These are phyloP conservation scores for Chenopodium suecicum DNA, from an alignment of 148 eudicot genomes.

Conservation along the genomic window DNA sequence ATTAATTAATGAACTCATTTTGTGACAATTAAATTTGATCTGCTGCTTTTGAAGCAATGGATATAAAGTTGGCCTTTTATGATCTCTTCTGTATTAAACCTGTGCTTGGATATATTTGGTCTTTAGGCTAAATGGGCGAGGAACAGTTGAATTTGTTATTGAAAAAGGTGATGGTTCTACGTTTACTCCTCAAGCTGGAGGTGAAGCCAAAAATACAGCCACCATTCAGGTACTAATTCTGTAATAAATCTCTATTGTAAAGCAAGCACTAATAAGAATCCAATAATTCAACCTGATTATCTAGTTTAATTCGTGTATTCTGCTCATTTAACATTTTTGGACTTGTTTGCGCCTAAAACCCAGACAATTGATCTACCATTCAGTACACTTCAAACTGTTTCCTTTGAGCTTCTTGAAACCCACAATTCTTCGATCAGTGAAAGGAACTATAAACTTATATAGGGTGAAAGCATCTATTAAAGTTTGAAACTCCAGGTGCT, in stretches of 20 bases:
- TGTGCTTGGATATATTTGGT: constrained; percentile 5
- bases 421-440: not conserved
- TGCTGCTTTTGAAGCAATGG: not conserved
- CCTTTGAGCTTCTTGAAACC: not conserved
- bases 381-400: not conserved
- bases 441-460: not conserved
- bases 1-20: not conserved
- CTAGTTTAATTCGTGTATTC: not conserved
- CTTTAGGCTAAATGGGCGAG: constrained; percentile 77
- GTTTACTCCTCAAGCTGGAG: constrained; percentile 80
- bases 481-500: not conserved
- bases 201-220: constrained; percentile 64
- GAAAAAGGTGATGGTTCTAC: constrained; percentile 84
- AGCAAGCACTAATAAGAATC: not conserved
- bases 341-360: not conserved
- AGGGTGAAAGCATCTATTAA: not conserved
- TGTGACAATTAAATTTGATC: not conserved
- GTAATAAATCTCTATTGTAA: constrained; percentile 29
- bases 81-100: not conserved
- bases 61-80: not conserved
- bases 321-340: not conserved
- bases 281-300: not conserved
- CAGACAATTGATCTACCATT: too few relatives aligned
- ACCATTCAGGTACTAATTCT: constrained; percentile 57
- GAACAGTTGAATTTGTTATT: constrained; percentile 65